Evolutionary conservation across 78 protist genomes (phyloP), one percentile per base, ranked within the genome.

Genomic region (Dictyostelium purpureum): DNA sequence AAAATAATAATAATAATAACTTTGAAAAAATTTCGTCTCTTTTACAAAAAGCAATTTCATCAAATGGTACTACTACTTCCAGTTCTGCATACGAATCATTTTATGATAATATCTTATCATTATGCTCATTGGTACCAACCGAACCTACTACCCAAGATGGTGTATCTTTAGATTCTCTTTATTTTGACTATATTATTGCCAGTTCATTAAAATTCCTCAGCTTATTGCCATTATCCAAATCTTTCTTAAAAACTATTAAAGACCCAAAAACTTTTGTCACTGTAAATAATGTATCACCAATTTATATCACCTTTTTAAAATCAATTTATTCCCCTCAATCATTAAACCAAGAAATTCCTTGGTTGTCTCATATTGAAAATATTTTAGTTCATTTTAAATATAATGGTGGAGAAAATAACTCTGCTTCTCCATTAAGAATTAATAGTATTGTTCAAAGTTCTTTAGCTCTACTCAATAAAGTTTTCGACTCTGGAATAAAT

Each of bases 151-250:
- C 69, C 1, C 42, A 52, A 18, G 54, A 73, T 35, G 69, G 69
- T 21, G 19, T n/a, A 21, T 56, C 79, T 21, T 69, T 71, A 42
- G 75, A 69, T 45, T 54, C 67, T 11, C 16, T 83, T 7, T 57
- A 56, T 52, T 83, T n/a, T 11, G 80, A 83, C 19, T 83, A 83
- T 57, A 83, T 83, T 28, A 47, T 71, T 6, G 19, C 79, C 11
- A 35, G 67, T 37, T 16, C 49, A 28, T 71, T 74, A 37, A n/a
- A 37, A 24, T 35, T 83, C 10, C 18, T 83, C 1, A n/a, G 54
- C 49, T 63, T 57, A n/a, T 42, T 83, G 1, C 90, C 90, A 70
- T 77, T 66, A 11, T 57, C 90, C 6, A 19, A 2, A 21, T 24
- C 76, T 31, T 69, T 83, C 43, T 24, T 38, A 10, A 51, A 81